Evolutionary conservation across 202 grass and related monocot species (phyloP), one percentile per base, ranked within the genome.

Genomic region (Schoenoplectus tabernaemontani): DNA sequence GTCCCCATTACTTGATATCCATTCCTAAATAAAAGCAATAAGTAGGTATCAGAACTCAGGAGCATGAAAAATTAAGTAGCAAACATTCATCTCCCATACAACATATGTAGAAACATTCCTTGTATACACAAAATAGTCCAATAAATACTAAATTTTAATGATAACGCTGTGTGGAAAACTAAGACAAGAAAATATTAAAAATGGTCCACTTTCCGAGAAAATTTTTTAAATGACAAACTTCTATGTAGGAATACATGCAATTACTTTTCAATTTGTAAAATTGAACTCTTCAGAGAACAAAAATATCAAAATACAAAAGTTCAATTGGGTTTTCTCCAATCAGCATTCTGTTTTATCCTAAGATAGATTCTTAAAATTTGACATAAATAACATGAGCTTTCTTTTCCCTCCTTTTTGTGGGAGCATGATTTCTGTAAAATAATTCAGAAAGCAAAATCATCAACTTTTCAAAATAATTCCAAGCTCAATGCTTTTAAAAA

Each of bases 1-100:
- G 9, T 86, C 89, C 8, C 81, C 91, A 80, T 90, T 92, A 64
- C 59, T 77, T 65, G 74, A 65, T 3, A 82, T 88, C 95, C 95
- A 98, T 82, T 92, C 86, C 95, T 98, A 70, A 69, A 89, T 34
- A 48, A 30, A 24, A 77, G 70, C 64, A 26, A 42, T 0, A 48
- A 37, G 43, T 53, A 16, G 17, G 36, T 64, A 47, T 51, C 34
- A 77, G 74, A 59, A 58, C 34, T 79, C 54, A 77, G n/a, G 54
- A 57, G 63, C 16, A 7, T 44, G 30, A 32, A 22, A 10, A 22
- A 9, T 9, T 1, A 56, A 30, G 23, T 30, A 54, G 17, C 33
- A 65, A 58, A 17, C 28, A 62, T 76, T 10, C 19, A 78, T 61
- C 20, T 77, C 51, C 2, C 1, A 38, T 15, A 58, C 9, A 36